Percentiles rank a stretch among this genome's conserved stretches.
phyloP scores from a whole-genome alignment of 768 basidiomycete genomes.

The Xerocomus brunneocitrinus region DNA sequence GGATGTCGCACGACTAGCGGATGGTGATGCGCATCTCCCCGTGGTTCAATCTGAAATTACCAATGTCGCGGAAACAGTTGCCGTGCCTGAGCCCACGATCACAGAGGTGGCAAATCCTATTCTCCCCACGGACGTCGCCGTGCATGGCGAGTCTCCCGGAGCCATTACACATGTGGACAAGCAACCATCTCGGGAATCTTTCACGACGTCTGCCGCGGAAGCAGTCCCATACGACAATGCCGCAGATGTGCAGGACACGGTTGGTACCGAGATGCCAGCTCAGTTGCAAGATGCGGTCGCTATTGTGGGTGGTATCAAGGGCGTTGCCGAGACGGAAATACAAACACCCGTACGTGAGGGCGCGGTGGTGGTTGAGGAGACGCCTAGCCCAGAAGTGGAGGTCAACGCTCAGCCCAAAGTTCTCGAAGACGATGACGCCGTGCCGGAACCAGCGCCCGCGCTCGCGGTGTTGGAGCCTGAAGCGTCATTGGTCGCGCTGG shows the following conservation, averaged over 20 bases:
- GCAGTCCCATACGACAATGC: neutral
- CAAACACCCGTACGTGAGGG: conserved; percentile 12
- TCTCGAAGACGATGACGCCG: neutral
- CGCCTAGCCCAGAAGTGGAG: conserved; percentile 7
- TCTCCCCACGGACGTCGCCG: neutral
- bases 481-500: neutral
- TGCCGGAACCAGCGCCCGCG: neutral
- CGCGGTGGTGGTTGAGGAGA: conserved; percentile 14
- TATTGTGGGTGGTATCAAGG: conserved; percentile 5
- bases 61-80: conserved; percentile 3
- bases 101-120: neutral
- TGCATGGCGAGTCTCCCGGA: neutral
- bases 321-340: conserved; percentile 11
- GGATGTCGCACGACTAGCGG: neutral
- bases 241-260: neutral
- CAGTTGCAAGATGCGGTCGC: conserved; percentile 1
- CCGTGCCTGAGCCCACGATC: conserved; percentile 1
- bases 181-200: conserved; percentile 4
- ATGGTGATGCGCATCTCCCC: conserved; percentile 1
- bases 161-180: neutral
- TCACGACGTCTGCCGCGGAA: conserved; percentile 9
- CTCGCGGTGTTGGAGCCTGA: conserved; percentile 5
- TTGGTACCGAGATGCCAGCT: conserved; percentile 12
- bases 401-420: neutral
- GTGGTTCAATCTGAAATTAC: conserved; percentile 4